Conservation (phyloP, 2,329 filamentous ascomycete species). For the Neonectria faginata region DNA sequence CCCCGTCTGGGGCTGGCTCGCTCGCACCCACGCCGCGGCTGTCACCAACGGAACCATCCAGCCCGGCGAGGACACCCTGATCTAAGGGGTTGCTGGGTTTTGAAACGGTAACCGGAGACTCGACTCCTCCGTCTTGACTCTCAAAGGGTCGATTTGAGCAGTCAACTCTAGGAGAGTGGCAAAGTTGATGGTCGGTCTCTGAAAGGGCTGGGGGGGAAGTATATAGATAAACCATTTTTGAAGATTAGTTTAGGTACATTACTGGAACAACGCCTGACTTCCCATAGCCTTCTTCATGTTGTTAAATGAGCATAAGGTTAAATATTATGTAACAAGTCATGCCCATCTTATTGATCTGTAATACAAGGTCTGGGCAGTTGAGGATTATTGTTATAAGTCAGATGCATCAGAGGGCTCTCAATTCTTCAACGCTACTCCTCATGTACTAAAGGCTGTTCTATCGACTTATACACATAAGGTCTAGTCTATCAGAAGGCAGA, state of each 20-base stretch:
- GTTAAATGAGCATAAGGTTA: background rate
- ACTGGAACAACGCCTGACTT: background rate
- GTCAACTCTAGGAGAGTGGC: background rate
- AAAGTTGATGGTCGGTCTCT: background rate
- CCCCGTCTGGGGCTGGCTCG: slow-evolving; percentile 73
- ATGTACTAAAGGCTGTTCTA: background rate
- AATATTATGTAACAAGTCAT: background rate
- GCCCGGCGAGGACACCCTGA: slow-evolving; percentile 62
- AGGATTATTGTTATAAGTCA: too few relatives aligned
- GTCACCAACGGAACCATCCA: slow-evolving; percentile 69
- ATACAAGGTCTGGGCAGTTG: background rate
- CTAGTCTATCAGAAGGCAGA: background rate
- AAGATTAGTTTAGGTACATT: background rate
- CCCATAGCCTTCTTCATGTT: background rate
- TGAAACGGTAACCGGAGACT: background rate
- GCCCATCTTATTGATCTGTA: background rate
- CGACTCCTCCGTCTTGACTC: slow-evolving; percentile 2
- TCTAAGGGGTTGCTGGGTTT: slow-evolving; percentile 9
- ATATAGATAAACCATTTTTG: background rate
- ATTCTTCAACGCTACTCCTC: background rate
- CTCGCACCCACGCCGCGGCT: slow-evolving; percentile 70
- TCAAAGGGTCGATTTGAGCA: slow-evolving; percentile 1
- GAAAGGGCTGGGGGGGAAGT: background rate
- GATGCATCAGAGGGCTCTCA: background rate
- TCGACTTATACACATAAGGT: background rate